A percentile compares a stretch with the other conserved stretches of the same genome.
Conservation (phyloP, 768 basidiomycete genomes). For the Boletus tylopilopsis region DNA sequence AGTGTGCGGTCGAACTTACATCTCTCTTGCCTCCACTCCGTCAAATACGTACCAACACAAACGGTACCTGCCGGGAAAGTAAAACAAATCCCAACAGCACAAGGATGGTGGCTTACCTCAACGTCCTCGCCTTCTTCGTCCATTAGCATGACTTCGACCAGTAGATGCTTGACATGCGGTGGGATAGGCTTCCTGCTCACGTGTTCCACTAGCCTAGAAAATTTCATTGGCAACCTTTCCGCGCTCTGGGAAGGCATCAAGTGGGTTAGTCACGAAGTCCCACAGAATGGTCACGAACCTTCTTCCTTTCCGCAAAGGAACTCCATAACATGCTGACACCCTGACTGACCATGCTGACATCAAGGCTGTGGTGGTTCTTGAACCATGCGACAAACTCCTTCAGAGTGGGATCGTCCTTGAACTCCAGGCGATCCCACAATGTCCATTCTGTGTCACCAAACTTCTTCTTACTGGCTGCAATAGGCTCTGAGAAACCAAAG, state of each 20-base stretch:
- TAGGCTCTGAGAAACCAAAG: conserved; percentile 98
- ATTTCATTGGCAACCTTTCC: conserved; percentile 83
- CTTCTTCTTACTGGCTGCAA: conserved; percentile 84
- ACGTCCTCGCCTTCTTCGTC: conserved; percentile 95
- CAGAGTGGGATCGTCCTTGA: conserved; percentile 85
- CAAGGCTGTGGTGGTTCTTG: conserved; percentile 76
- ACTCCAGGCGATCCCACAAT: conserved; percentile 96
- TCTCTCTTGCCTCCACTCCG: background rate
- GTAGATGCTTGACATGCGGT: conserved; percentile 75
- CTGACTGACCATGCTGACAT: conserved; percentile 93
- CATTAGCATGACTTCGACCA: conserved; percentile 92
- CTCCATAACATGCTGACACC: conserved; percentile 99
- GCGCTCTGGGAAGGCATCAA: conserved; percentile 56
- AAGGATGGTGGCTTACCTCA: conserved; percentile 51
- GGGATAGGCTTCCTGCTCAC: conserved; percentile 94
- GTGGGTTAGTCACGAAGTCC: background rate
- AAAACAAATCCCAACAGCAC: background rate
- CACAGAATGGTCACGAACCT: conserved; percentile 46
- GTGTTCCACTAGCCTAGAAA: conserved; percentile 86
- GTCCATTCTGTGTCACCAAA: conserved; percentile 92
- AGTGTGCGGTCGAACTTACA: too few species aligned
- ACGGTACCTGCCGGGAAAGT: conserved; percentile 57
- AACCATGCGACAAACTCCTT: conserved; percentile 84
- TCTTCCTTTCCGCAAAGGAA: conserved; percentile 88
- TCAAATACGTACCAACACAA: conserved; percentile 72